Conservation (phyloP, 1,139 yeast species). For the Meyerozyma sp. region DNA sequence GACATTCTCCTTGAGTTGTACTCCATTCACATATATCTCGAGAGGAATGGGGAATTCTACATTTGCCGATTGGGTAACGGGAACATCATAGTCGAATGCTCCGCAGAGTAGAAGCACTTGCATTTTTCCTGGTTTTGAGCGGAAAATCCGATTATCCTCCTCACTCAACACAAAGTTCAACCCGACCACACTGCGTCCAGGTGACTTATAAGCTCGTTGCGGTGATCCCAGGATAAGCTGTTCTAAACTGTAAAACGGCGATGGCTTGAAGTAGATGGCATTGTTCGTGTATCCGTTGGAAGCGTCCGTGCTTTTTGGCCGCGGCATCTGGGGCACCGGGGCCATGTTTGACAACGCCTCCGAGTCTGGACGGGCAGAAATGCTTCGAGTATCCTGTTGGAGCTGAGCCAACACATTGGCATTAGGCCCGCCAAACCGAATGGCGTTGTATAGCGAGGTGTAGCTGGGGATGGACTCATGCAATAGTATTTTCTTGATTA, state of each 20-base stretch:
- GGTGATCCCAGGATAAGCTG: slow-evolving; percentile 44
- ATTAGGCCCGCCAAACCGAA: slow-evolving; percentile 12
- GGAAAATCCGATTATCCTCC: slow-evolving; percentile 28
- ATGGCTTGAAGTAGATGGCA: slow-evolving; percentile 40
- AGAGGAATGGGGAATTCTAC: slow-evolving; percentile 57
- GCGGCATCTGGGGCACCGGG: slow-evolving; percentile 4
- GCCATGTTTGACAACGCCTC: slow-evolving; percentile 11
- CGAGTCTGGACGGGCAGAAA: slow-evolving; percentile 6
- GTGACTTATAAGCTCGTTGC: slow-evolving; percentile 19
- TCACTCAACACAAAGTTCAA: slow-evolving; percentile 35
- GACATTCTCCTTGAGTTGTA: slow-evolving; percentile 41
- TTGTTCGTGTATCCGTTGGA: slow-evolving; percentile 23
- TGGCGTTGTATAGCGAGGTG: slow-evolving; percentile 21
- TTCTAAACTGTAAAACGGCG: slow-evolving; percentile 48
- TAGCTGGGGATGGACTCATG: slow-evolving; percentile 36
- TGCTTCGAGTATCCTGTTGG: not conserved
- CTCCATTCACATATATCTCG: slow-evolving; percentile 49
- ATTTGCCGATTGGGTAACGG: slow-evolving; percentile 29
- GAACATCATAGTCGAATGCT: slow-evolving; percentile 18
- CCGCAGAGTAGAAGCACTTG: slow-evolving; percentile 48
- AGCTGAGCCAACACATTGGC: not conserved
- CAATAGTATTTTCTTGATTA: slow-evolving; percentile 32
- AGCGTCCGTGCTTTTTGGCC: slow-evolving; percentile 11
- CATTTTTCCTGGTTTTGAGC: slow-evolving; percentile 16
- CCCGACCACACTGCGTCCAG: slow-evolving; percentile 23